Conservation (phyloP, 805 yeast genomes). For the Lachancea sp. region DNA sequence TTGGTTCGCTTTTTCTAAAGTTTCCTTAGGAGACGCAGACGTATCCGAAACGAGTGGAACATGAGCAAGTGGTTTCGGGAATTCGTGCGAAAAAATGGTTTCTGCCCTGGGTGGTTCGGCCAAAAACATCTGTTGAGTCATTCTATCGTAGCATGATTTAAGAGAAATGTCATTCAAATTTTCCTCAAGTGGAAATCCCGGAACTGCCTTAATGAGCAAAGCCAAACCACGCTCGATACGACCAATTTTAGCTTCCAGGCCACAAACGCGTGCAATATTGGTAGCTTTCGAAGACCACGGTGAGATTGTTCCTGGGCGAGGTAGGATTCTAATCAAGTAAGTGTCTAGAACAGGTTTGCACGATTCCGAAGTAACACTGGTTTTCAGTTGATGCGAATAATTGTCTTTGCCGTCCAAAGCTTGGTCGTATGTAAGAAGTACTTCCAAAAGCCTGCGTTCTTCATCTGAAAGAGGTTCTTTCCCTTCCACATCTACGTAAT, state of each 20-base stretch:
- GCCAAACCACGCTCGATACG: constrained; percentile 91
- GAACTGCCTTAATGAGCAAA: constrained; percentile 60
- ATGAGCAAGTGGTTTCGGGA: constrained; percentile 75
- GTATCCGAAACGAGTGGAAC: constrained; percentile 53
- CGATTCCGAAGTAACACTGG: constrained; percentile 26
- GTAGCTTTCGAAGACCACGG: constrained; percentile 99
- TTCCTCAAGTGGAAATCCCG: constrained; percentile 60
- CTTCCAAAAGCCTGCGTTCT: constrained; percentile 45
- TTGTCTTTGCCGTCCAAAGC: constrained; percentile 50
- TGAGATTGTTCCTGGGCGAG: constrained; percentile 93
- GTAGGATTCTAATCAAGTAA: constrained; percentile 68
- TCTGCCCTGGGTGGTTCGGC: constrained; percentile 55
- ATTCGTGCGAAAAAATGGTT: constrained; percentile 70
- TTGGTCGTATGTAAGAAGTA: constrained; percentile 68
- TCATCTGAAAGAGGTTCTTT: constrained; percentile 33
- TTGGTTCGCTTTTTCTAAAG: constrained; percentile 69
- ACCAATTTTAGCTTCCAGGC: constrained; percentile 60
- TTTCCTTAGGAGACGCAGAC: constrained; percentile 37
- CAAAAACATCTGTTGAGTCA: constrained; percentile 75
- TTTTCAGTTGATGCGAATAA: constrained; percentile 19
- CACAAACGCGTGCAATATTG: constrained; percentile 84
- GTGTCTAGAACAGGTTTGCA: constrained; percentile 37
- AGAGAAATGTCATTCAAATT: constrained; percentile 51
- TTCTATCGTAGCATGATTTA: constrained; percentile 78
- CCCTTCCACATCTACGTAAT: constrained; percentile 60